Conservation (phyloP, 176 grass and related monocot genomes). For the Sorghum bicolor region Sorghum_bicolor_NCBIv3 NC_012875.2:57373501-57374000, state of each 20-base stretch:
- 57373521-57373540: background rate
- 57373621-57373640: slow-evolving; percentile 20
- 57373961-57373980: too few species aligned
- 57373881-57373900: too few species aligned
- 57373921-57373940: too few species aligned
- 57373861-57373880: too few species aligned
- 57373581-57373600: background rate
- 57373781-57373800: background rate
- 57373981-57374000: too few species aligned
- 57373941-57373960: too few species aligned
- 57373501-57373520: background rate
- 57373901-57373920: too few species aligned
- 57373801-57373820: background rate
- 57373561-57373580: slow-evolving; percentile 15
- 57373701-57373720: background rate
- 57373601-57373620: background rate
- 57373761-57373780: background rate
- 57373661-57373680: background rate
- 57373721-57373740: background rate
- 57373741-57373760: background rate
- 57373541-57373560: slow-evolving; percentile 53
- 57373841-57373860: background rate
- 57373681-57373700: background rate
- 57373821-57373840: background rate
- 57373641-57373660: background rate